Conservation (phyloP, 2,329 filamentous ascomycete genomes). For the Leptographium flavum region DNA sequence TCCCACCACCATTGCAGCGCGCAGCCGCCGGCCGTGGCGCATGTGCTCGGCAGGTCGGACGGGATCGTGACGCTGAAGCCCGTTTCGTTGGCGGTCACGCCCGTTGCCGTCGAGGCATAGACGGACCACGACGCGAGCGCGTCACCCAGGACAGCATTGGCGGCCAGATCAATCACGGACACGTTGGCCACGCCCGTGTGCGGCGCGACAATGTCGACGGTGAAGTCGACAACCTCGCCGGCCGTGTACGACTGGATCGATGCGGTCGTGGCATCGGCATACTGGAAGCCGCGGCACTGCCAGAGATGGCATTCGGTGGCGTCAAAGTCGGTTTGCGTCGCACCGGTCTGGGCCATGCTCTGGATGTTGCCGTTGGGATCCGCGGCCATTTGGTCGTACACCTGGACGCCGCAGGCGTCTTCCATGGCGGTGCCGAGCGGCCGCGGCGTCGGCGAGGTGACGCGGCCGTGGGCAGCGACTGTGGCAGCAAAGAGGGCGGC, state of each 20-base stretch:
- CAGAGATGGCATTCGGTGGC: slow-evolving; percentile 32
- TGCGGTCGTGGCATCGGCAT: slow-evolving; percentile 33
- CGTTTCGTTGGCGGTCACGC: slow-evolving; percentile 28
- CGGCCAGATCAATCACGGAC: slow-evolving; percentile 33
- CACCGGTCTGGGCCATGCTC: slow-evolving; percentile 34
- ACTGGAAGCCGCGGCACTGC: slow-evolving; percentile 45
- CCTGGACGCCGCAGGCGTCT: slow-evolving; percentile 37
- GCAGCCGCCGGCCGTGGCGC: slow-evolving; percentile 28
- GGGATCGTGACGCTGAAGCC: slow-evolving; percentile 40
- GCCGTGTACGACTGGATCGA: slow-evolving; percentile 36
- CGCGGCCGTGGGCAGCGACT: slow-evolving; percentile 38
- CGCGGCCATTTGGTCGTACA: slow-evolving; percentile 34
- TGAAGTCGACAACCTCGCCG: slow-evolving; percentile 29
- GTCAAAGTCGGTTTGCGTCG: slow-evolving; percentile 30
- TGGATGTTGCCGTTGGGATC: slow-evolving; percentile 45
- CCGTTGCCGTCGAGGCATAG: slow-evolving; percentile 32
- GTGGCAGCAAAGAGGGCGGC: slow-evolving; percentile 19
- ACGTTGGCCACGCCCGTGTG: slow-evolving; percentile 38
- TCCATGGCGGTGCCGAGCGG: slow-evolving; percentile 35
- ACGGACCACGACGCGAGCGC: slow-evolving; percentile 30
- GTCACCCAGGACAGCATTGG: slow-evolving; percentile 32
- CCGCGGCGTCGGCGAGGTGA: slow-evolving; percentile 31
- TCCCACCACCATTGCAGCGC: slow-evolving; percentile 43
- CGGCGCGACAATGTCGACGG: slow-evolving; percentile 16
- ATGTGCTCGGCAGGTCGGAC: slow-evolving; percentile 26